Conservation (phyloP, 768 basidiomycete species). For the Suillus decipiens region DNA sequence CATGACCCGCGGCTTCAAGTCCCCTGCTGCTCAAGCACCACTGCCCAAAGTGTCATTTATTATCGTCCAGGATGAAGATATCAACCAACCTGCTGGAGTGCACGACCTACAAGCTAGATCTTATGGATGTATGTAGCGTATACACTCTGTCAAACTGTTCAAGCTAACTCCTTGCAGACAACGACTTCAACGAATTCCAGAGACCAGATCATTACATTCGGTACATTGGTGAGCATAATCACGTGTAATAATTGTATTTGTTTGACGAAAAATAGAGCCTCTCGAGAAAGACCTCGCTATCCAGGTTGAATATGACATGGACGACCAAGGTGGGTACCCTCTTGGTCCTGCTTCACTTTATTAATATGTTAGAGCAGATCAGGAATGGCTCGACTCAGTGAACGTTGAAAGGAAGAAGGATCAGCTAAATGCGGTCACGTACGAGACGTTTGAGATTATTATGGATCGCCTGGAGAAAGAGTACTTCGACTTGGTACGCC, state of each 20-base stretch:
- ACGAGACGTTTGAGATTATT: conserved; percentile 91
- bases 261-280: conserved; percentile 60
- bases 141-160: conserved; percentile 2
- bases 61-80: conserved; percentile 63
- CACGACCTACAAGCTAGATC: conserved; percentile 62
- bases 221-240: conserved; percentile 68
- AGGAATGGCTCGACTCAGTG: conserved; percentile 89
- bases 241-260: background rate
- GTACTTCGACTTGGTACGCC: conserved; percentile 90
- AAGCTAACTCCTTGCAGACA: conserved; percentile 40
- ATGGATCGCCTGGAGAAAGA: conserved; percentile 99
- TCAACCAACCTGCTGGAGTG: conserved; percentile 61
- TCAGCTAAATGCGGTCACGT: conserved; percentile 66
- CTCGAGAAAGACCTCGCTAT: conserved; percentile 88
- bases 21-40: conserved; percentile 36
- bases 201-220: conserved; percentile 88
- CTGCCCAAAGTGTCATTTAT: conserved; percentile 72
- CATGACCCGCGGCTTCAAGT: conserved; percentile 43
- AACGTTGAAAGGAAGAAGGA: conserved; percentile 83
- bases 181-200: conserved; percentile 70
- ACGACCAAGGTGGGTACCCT: conserved; percentile 79
- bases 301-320: conserved; percentile 99
- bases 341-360: conserved; percentile 3
- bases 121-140: conserved; percentile 68
- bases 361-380: conserved; percentile 52